Conservation (phyloP, 2,329 filamentous ascomycete genomes). For the Colletotrichum tofieldiae region DNA sequence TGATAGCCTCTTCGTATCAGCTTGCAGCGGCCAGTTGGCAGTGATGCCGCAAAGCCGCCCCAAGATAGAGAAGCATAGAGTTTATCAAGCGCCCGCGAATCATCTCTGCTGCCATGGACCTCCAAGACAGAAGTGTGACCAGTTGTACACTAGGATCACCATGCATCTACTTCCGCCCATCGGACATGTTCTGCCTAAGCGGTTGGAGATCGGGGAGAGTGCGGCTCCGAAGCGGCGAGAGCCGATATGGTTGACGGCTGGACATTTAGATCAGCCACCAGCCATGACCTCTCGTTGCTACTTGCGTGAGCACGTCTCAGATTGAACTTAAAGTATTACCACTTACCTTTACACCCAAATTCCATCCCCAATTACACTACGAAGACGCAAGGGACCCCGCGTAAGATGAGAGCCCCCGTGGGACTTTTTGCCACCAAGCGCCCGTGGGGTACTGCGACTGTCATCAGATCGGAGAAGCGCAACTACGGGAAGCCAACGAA, state of each 20-base stretch:
- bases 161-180: constrained; percentile 39
- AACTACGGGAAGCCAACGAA: constrained; percentile 37
- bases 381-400: background rate
- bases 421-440: constrained; percentile 25
- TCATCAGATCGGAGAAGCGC: constrained; percentile 22
- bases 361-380: background rate
- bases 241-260: background rate
- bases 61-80: background rate
- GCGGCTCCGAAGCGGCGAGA: constrained; percentile 17
- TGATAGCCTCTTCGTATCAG: background rate
- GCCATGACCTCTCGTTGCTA: constrained; percentile 1
- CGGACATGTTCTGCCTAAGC: constrained; percentile 21
- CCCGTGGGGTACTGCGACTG: constrained; percentile 24
- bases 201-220: background rate
- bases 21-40: constrained; percentile 5
- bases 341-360: background rate
- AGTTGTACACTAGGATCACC: constrained; percentile 19
- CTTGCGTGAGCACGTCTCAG: background rate
- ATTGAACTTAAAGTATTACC: background rate
- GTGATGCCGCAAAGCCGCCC: background rate
- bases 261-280: constrained; percentile 5
- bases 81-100: constrained; percentile 4
- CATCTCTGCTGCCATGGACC: constrained; percentile 6
- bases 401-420: constrained; percentile 25
- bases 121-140: constrained; percentile 11